These are phyloP conservation scores for Pseudozyma thailandica DNA, from an alignment of 1,284 basidiomycete species.

Conservation along the genomic window DNA sequence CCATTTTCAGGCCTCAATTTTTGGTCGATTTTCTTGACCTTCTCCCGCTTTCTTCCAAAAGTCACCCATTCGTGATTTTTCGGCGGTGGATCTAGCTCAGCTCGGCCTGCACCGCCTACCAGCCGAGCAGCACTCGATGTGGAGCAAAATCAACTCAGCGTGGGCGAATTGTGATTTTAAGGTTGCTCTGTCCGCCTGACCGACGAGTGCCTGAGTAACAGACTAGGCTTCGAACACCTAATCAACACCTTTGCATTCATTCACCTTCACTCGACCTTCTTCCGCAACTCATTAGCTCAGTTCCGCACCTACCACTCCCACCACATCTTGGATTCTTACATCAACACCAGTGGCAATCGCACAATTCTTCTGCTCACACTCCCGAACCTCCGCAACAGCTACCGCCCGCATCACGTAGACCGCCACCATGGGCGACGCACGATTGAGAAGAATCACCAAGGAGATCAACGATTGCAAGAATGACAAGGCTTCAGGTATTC, in stretches of 20 bases:
- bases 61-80: too few species aligned
- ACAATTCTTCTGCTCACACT: too few species aligned
- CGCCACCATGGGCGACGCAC: slow-evolving; percentile 75
- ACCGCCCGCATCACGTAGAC: neutral
- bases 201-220: too few species aligned
- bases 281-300: neutral
- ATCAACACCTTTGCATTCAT: slow-evolving; percentile 8
- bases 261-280: neutral
- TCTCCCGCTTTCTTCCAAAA: too few species aligned
- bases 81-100: too few species aligned
- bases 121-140: too few species aligned
- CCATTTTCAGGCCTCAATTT: slow-evolving; percentile 8
- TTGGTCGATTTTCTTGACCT: slow-evolving; percentile 2
- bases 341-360: too few species aligned
- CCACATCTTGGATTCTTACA: too few species aligned
- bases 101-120: too few species aligned
- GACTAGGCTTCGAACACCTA: slow-evolving; percentile 6
- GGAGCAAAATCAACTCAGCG: slow-evolving; percentile 13
- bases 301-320: neutral
- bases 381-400: too few species aligned
- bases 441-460: slow-evolving; percentile 88
- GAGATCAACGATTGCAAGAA: slow-evolving; percentile 86
- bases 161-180: slow-evolving; percentile 31
- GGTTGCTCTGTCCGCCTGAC: slow-evolving; percentile 10
- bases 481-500: slow-evolving; percentile 86